These are phyloP conservation scores for Medicago arabica DNA, from an alignment of 306 rosid genomes.

Conservation along the genomic window DNA sequence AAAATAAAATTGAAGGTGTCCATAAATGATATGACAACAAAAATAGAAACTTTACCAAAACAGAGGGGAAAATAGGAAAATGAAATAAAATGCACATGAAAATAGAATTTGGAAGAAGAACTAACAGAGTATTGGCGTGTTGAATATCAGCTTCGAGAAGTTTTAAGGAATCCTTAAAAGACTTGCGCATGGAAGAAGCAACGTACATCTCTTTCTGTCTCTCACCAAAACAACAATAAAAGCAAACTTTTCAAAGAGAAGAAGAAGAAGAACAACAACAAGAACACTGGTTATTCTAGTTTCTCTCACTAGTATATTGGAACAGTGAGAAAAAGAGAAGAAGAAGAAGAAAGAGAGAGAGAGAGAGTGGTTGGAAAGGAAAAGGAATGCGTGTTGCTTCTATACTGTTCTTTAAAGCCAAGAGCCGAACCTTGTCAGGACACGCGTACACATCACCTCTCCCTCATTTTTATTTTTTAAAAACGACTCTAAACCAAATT, in stretches of 20 bases:
- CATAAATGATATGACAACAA: neutral
- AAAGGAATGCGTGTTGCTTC: conserved; percentile 54
- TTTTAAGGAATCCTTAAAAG: conserved; percentile 96
- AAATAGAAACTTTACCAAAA: conserved; percentile 10
- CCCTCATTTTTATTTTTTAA: neutral
- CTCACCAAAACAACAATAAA: neutral
- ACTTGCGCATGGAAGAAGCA: conserved; percentile 92
- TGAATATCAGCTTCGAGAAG: conserved; percentile 97
- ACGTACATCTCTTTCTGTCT: conserved; percentile 69
- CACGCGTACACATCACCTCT: conserved; percentile 56
- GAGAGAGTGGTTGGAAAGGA: conserved; percentile 39
- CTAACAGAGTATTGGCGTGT: conserved; percentile 95
- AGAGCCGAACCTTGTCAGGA: conserved; percentile 54
- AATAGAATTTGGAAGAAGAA: neutral
- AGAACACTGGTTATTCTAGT: conserved; percentile 38
- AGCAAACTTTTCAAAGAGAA: conserved; percentile 4
- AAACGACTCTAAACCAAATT: too few species aligned
- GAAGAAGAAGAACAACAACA: neutral
- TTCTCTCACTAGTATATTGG: conserved; percentile 16
- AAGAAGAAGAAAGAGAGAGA: neutral
- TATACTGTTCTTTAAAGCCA: conserved; percentile 71
- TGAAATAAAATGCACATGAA: conserved; percentile 6
- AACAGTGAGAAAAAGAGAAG: conserved; percentile 4
- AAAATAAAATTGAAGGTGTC: conserved; percentile 15
- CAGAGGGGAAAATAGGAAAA: neutral